Conservation (phyloP, 768 basidiomycete species). For the Suillus brevipes region DNA sequence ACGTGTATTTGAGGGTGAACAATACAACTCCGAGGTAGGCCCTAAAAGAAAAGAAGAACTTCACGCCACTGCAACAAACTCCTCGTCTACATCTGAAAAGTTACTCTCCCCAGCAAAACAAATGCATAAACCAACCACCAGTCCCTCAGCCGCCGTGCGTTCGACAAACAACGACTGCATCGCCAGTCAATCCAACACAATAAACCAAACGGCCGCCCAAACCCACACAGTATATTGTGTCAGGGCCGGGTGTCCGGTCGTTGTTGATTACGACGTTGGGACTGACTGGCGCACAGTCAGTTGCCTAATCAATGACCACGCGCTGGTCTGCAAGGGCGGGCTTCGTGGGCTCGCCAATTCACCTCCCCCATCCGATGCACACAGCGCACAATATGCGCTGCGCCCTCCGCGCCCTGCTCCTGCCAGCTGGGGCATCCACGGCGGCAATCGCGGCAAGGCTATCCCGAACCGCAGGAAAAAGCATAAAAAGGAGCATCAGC, state of each 20-base stretch:
- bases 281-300: conserved; percentile 26
- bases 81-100: background rate
- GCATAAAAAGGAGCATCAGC: conserved; percentile 28
- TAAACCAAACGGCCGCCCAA: background rate
- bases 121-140: background rate
- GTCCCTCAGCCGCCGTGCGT: background rate
- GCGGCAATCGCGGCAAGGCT: background rate
- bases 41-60: too few relatives aligned
- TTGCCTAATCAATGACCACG: conserved; percentile 27
- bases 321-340: conserved; percentile 20
- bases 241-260: conserved; percentile 19
- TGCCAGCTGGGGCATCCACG: background rate
- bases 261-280: conserved; percentile 27
- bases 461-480: conserved; percentile 19
- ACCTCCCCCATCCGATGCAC: background rate
- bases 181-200: background rate
- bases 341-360: background rate
- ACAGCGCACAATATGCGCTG: too few relatives aligned
- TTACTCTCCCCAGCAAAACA: background rate
- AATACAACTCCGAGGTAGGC: too few relatives aligned
- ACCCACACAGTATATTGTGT: conserved; percentile 15
- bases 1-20: too few relatives aligned
- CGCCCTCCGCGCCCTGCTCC: too few relatives aligned
- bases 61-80: too few relatives aligned
- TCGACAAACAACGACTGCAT: conserved; percentile 13